These are phyloP conservation scores for Serendipita vermifera DNA, from an alignment of 768 basidiomycete genomes.

Conservation along the genomic window DNA sequence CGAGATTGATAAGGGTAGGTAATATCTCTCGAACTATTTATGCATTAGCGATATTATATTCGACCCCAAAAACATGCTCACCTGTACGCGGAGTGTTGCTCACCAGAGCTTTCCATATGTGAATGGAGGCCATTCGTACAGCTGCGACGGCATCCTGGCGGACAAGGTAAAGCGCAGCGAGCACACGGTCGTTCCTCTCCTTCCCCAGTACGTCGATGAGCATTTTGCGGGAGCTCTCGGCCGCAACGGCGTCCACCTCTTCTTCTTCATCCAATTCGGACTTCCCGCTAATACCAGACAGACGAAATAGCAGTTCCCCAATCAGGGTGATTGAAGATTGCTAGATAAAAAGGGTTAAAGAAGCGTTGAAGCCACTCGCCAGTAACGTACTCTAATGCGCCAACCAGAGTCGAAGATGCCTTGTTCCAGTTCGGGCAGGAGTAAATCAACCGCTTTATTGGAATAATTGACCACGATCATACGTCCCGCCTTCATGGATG, in stretches of 20 bases:
- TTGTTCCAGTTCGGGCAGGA: conserved; percentile 84
- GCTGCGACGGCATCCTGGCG: conserved; percentile 84
- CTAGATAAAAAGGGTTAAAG: conserved; percentile 27
- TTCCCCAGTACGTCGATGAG: conserved; percentile 77
- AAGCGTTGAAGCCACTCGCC: conserved; percentile 13
- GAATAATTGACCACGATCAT: conserved; percentile 97
- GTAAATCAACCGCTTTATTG: conserved; percentile 76
- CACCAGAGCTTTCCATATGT: conserved; percentile 97
- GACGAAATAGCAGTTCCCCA: conserved; percentile 90
- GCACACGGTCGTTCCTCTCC: conserved; percentile 80
- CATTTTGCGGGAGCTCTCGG: conserved; percentile 73
- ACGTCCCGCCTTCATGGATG: conserved; percentile 95
- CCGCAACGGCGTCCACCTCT: conserved; percentile 45
- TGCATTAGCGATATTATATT: conserved; percentile 12
- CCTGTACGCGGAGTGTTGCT: conserved; percentile 87
- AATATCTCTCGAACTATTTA: conserved; percentile 73
- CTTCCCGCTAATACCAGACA: conserved; percentile 91
- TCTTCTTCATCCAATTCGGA: conserved; percentile 64
- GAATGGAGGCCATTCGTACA: conserved; percentile 82
- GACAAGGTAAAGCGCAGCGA: conserved; percentile 83
- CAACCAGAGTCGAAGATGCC: conserved; percentile 93
- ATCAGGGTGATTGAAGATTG: conserved; percentile 93
- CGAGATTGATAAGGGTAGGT: conserved; percentile 67
- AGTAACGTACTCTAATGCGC: conserved; percentile 70
- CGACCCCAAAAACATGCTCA: conserved; percentile 27